Conservation (phyloP, 768 basidiomycete genomes). For the Dioszegia hungarica region DNA sequence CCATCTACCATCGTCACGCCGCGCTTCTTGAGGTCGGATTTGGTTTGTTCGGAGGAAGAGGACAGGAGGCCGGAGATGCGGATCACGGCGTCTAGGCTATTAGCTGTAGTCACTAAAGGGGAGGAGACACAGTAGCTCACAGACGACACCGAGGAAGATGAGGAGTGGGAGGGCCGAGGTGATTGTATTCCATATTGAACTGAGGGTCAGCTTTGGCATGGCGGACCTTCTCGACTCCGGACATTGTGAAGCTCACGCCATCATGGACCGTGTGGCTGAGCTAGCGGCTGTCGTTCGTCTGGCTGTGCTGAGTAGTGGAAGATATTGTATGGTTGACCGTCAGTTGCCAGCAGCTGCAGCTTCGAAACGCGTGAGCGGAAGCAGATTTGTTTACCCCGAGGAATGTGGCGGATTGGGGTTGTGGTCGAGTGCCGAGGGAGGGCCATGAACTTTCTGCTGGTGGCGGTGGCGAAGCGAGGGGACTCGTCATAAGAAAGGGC, state of each 20-base stretch:
- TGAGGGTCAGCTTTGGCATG: background rate
- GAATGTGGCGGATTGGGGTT: no score
- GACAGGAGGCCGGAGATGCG: conserved; percentile 16
- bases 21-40: conserved; percentile 13
- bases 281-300: no score
- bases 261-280: no score
- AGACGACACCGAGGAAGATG: conserved; percentile 35
- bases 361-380: no score
- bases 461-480: no score
- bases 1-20: conserved; percentile 29
- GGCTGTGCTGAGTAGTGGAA: no score
- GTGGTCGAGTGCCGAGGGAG: no score
- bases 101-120: background rate
- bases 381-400: no score
- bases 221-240: background rate
- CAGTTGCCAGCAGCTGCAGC: no score
- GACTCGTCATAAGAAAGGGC: no score
- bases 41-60: conserved; percentile 10
- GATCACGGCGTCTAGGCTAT: conserved; percentile 12
- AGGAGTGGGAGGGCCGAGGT: conserved; percentile 26
- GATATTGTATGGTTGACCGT: no score
- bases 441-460: no score
- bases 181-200: conserved; percentile 32
- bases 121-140: conserved; percentile 13
- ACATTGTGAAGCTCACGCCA: background rate